Evolutionary conservation across 495 filamentous ascomycete genomes (phyloP).

Genomic region (Cudoniella acicularis): DNA sequence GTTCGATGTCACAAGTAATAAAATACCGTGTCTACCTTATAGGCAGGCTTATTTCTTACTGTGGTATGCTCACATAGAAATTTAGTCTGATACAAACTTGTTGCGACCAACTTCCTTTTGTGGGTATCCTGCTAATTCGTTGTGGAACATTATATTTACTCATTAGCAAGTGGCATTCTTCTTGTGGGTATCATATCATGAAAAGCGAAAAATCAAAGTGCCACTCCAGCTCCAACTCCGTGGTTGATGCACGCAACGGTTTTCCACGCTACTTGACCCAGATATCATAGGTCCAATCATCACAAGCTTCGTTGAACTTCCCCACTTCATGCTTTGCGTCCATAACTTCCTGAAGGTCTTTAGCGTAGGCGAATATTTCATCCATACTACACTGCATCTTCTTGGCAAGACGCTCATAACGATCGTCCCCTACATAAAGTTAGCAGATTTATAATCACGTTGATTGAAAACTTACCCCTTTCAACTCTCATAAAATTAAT

Average conservation of each 20-base stretch:
- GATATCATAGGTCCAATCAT: slow-evolving; percentile 21
- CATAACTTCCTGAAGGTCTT: slow-evolving; percentile 14
- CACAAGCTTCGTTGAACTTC: background rate
- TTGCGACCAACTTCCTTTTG: too few species aligned
- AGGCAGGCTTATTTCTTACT: too few species aligned
- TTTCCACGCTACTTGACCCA: slow-evolving; percentile 16
- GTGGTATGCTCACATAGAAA: too few species aligned
- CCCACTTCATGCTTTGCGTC: slow-evolving; percentile 13
- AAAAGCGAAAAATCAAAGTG: too few species aligned
- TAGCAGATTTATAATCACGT: background rate
- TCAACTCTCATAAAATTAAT: slow-evolving; percentile 1
- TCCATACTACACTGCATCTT: slow-evolving; percentile 10
- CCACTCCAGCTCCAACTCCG: background rate
- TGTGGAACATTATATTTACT: too few species aligned
- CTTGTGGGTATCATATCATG: too few species aligned
- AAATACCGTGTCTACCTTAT: too few species aligned
- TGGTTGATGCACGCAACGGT: too few species aligned
- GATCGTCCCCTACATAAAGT: slow-evolving; percentile 3
- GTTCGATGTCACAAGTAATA: too few species aligned
- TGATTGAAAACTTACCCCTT: slow-evolving; percentile 1
- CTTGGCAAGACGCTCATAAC: slow-evolving; percentile 11
- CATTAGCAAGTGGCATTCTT: too few species aligned
- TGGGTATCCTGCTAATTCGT: too few species aligned
- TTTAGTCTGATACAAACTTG: too few species aligned
- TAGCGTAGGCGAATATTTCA: slow-evolving; percentile 19